A percentile compares a stretch with the other conserved stretches of the same genome.
Conservation (phyloP, 768 basidiomycete species). For the Russula compacta region DNA sequence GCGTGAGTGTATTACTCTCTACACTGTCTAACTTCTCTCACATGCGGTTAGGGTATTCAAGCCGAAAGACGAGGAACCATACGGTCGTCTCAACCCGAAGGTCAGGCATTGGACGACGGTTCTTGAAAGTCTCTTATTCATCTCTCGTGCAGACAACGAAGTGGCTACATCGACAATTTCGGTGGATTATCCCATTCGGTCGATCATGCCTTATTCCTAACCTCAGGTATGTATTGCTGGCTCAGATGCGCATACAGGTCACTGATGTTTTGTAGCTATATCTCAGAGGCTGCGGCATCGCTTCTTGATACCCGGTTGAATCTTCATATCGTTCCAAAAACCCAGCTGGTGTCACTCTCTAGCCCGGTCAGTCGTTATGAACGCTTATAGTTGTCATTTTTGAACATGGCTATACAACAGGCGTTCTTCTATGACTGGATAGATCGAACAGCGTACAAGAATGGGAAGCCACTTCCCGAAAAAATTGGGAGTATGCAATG, state of each 20-base stretch:
- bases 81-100: constrained; percentile 83
- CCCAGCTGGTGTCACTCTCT: constrained; percentile 73
- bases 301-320: constrained; percentile 66
- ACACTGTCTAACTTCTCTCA: background rate
- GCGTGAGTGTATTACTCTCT: constrained; percentile 42
- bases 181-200: constrained; percentile 87
- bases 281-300: constrained; percentile 85
- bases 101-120: constrained; percentile 26
- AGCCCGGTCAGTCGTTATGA: constrained; percentile 39
- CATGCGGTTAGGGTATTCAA: constrained; percentile 63
- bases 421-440: constrained; percentile 94
- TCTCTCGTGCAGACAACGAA: constrained; percentile 56
- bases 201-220: constrained; percentile 85
- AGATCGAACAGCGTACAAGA: constrained; percentile 72
- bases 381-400: background rate
- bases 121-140: constrained; percentile 3
- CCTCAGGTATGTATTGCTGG: constrained; percentile 45
- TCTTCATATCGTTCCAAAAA: constrained; percentile 77
- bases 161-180: constrained; percentile 82
- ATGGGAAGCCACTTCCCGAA: constrained; percentile 73
- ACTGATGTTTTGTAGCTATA: constrained; percentile 44
- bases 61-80: constrained; percentile 86
- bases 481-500: constrained; percentile 90
- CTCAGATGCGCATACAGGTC: background rate
- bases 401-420: constrained; percentile 27